Evolutionary conservation across 1,284 basidiomycete genomes (phyloP), one percentile per base, ranked within the genome.

Genomic region (Rhodotorula sp.): DNA sequence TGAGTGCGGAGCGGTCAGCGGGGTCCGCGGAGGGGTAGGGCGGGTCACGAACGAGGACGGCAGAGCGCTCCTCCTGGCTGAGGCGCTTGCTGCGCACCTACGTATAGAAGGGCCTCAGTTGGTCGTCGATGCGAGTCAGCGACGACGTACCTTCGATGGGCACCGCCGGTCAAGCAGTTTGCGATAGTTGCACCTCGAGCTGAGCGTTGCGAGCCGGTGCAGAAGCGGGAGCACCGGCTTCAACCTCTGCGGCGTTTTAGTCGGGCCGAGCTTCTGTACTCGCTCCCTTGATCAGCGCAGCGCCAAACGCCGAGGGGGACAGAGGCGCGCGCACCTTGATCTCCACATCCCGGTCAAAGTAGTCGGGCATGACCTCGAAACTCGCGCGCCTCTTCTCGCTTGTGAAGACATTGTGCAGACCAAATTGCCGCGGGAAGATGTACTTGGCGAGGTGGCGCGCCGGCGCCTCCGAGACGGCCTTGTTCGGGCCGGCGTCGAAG

Each of bases 371-470:
- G 84, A 66, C 68, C 72, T 67, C 58, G 77, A 59, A 69, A 67
- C 60, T 69, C 58, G 67, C 32, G 13, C 72, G 68, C 21, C 67
- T 65, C 68, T 78, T 78, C n/a, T 64, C 71, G 17, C 77, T 53
- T 9, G 78, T 80, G 70, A 87, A 93, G 6, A 88, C 85, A 73
- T 84, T 90, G 21, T 85, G 80, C 1, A 95, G 81, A 0, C 86
- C 85, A 76, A 89, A 92, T 75, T 93, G 90, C 41, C 88, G 85
- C 13, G 92, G 88, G 77, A 95, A 95, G 0, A 96, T 83, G 79
- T 94, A 91, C 82, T 92, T 94, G 34, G 88, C 84, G 3, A 92
- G 80, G 76, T 88, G 88, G 34, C 90, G 85, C 1, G 86, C 69
- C 2, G 66, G 41, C 41, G 72, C 66, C 83, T 75, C 46, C 54